Evolutionary conservation across 345 rosid species (phyloP).

Genomic region (Aurinia saxatilis): DNA sequence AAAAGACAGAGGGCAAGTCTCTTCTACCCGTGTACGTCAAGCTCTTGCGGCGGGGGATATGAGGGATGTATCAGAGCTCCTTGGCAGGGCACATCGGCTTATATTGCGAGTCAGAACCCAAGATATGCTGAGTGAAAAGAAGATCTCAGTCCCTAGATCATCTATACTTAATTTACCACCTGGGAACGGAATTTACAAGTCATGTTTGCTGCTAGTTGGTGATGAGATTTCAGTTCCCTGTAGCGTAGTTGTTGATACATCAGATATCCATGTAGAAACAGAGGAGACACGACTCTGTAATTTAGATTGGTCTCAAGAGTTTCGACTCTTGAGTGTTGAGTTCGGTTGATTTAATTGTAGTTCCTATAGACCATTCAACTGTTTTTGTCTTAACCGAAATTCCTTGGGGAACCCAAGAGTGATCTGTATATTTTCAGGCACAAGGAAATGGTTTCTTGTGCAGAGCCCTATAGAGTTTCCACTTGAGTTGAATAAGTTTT

Average conservation of each 20-base stretch:
- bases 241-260: slow-evolving; percentile 53
- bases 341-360: slow-evolving; percentile 34
- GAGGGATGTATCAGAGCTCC: slow-evolving; percentile 73
- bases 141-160: slow-evolving; percentile 48
- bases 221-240: slow-evolving; percentile 37
- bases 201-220: slow-evolving; percentile 43
- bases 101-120: slow-evolving; percentile 33
- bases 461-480: neutral
- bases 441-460: neutral
- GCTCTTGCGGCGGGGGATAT: slow-evolving; percentile 76
- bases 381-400: neutral
- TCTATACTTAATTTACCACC: slow-evolving; percentile 69
- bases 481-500: neutral
- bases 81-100: slow-evolving; percentile 81
- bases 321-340: slow-evolving; percentile 54
- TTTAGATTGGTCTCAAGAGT: slow-evolving; percentile 32
- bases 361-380: neutral
- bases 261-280: slow-evolving; percentile 49
- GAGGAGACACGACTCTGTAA: slow-evolving; percentile 33
- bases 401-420: neutral
- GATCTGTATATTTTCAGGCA: neutral
- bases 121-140: slow-evolving; percentile 24
- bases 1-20: slow-evolving; percentile 88
- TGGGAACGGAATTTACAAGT: slow-evolving; percentile 50
- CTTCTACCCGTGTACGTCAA: slow-evolving; percentile 90